Evolutionary conservation across 371 early-diverging fungal genomes (phyloP).

Genomic region (Entomophthora muscae): DNA sequence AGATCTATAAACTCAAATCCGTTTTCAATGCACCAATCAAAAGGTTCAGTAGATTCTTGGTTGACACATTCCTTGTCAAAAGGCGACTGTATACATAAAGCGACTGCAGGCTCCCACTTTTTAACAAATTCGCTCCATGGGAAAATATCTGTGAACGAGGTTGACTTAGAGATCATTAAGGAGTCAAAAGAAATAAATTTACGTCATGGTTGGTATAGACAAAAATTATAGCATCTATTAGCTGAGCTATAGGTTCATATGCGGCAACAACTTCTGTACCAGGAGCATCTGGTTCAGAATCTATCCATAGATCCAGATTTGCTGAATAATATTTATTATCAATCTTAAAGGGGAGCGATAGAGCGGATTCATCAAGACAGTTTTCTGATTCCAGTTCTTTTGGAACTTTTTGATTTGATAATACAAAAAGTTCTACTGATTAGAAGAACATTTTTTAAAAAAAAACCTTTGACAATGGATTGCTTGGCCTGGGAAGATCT

Average conservation of each 20-base stretch:
- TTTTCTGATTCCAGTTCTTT: neutral
- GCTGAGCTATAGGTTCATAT: neutral
- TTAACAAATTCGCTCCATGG: neutral
- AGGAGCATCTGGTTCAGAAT: neutral
- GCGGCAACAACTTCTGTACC: neutral
- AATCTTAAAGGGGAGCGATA: neutral
- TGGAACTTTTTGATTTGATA: neutral
- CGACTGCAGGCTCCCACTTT: neutral
- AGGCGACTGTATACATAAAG: neutral
- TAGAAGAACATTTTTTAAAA: neutral
- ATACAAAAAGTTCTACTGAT: neutral
- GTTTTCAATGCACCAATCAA: conserved; percentile 1
- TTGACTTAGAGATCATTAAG: neutral
- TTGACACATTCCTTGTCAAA: neutral
- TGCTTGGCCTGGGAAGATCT: neutral
- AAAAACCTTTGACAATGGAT: neutral
- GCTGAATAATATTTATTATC: neutral
- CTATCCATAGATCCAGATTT: neutral
- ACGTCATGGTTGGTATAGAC: neutral
- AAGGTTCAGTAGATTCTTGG: neutral
- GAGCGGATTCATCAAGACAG: neutral
- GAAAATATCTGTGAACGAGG: neutral
- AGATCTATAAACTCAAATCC: neutral
- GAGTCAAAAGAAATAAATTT: neutral
- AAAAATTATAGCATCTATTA: neutral